These are phyloP conservation scores for Rhizopogon parksii DNA, from an alignment of 1,284 basidiomycete genomes.

Conservation along the genomic window DNA sequence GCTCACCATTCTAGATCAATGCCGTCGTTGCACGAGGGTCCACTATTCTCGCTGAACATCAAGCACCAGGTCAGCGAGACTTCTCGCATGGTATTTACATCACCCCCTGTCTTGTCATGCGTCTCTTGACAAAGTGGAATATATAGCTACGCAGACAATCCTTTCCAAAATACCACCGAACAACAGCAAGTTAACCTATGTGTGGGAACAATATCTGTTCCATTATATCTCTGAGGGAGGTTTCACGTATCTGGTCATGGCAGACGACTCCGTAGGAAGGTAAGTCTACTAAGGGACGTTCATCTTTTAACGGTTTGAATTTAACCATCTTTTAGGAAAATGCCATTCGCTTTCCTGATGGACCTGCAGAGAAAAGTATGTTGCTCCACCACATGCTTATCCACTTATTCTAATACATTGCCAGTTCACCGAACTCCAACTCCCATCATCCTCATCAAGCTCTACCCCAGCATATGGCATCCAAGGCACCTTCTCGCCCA, in stretches of 20 bases:
- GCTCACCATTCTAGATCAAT: slow-evolving; percentile 51
- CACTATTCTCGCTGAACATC: slow-evolving; percentile 78
- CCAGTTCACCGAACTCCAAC: slow-evolving; percentile 56
- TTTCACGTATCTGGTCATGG: slow-evolving; percentile 88
- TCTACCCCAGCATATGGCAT: slow-evolving; percentile 51
- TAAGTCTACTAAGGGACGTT: slow-evolving; percentile 29
- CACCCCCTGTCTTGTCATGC: neutral
- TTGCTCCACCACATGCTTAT: slow-evolving; percentile 4
- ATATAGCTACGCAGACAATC: slow-evolving; percentile 80
- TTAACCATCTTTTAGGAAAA: slow-evolving; percentile 44
- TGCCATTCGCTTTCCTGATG: slow-evolving; percentile 90
- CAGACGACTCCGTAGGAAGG: slow-evolving; percentile 85
- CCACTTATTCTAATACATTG: slow-evolving; percentile 1
- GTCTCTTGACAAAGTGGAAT: slow-evolving; percentile 4
- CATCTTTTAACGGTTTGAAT: neutral
- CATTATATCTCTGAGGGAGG: slow-evolving; percentile 91
- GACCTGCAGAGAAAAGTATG: slow-evolving; percentile 75
- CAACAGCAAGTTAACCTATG: slow-evolving; percentile 92
- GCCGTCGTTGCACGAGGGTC: slow-evolving; percentile 80
- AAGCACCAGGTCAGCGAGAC: slow-evolving; percentile 62
- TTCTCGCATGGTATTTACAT: slow-evolving; percentile 71
- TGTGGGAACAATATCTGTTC: slow-evolving; percentile 93
- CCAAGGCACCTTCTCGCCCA: slow-evolving; percentile 64
- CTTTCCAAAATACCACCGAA: slow-evolving; percentile 92
- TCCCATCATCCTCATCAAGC: slow-evolving; percentile 40